Evolutionary conservation across 2,329 filamentous ascomycete genomes (phyloP).

Genomic region (Diaporthe batatas): DNA sequence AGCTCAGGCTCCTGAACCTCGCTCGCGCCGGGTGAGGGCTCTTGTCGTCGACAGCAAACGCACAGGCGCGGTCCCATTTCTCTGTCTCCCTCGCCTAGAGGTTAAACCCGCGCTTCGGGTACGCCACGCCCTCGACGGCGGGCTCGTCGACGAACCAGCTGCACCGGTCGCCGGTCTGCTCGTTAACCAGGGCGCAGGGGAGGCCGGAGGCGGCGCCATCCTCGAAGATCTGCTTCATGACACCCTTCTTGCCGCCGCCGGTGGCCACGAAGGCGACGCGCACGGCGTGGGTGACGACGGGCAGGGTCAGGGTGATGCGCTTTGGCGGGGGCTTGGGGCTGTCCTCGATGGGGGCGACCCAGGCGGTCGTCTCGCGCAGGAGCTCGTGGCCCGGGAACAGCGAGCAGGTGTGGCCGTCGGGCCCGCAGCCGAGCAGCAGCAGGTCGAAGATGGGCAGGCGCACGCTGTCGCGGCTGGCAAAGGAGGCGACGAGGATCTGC

Average conservation of each 20-base stretch:
- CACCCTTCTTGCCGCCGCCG: slow-evolving; percentile 88
- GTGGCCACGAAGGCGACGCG: slow-evolving; percentile 94
- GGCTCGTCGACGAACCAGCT: slow-evolving; percentile 95
- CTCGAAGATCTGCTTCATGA: slow-evolving; percentile 94
- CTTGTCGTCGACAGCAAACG: slow-evolving; percentile 24
- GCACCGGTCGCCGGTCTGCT: slow-evolving; percentile 84
- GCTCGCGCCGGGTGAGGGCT: slow-evolving; percentile 24
- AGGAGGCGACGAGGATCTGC: slow-evolving; percentile 84
- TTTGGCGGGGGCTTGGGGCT: slow-evolving; percentile 93
- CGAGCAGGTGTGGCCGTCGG: slow-evolving; percentile 97
- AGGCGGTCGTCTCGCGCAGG: slow-evolving; percentile 87
- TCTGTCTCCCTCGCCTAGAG: slow-evolving; percentile 65
- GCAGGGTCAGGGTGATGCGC: slow-evolving; percentile 92
- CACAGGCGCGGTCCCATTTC: slow-evolving; percentile 28
- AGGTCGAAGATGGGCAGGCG: slow-evolving; percentile 96
- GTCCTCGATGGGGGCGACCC: slow-evolving; percentile 92
- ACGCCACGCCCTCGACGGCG: slow-evolving; percentile 87
- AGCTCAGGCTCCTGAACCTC: slow-evolving; percentile 35
- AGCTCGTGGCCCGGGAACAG: slow-evolving; percentile 92
- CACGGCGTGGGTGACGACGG: slow-evolving; percentile 88
- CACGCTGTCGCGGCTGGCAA: slow-evolving; percentile 93
- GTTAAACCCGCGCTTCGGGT: slow-evolving; percentile 78
- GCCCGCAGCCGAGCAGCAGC: slow-evolving; percentile 91
- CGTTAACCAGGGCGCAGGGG: slow-evolving; percentile 90
- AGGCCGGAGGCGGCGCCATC: slow-evolving; percentile 75